Evolutionary conservation across 495 filamentous ascomycete species (phyloP).

Genomic region (Endocarpon pusillum): DNA sequence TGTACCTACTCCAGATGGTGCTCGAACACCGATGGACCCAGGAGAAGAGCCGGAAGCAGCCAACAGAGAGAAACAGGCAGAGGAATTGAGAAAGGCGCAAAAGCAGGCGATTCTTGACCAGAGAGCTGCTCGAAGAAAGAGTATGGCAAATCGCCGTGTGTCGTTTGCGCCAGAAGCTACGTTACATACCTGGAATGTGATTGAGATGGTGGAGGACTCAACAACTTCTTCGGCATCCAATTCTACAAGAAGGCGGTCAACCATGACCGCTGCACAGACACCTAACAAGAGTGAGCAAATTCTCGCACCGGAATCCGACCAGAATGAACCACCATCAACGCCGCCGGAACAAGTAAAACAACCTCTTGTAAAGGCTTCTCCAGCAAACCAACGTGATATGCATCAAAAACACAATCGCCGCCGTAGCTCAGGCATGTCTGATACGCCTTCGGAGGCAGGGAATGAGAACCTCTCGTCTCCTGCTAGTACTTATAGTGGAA

Average conservation of each 20-base stretch:
- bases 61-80: conserved; percentile 54
- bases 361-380: conserved; percentile 40
- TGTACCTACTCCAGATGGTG: conserved; percentile 22
- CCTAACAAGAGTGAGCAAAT: conserved; percentile 20
- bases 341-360: conserved; percentile 45
- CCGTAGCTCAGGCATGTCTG: conserved; percentile 44
- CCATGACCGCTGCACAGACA: conserved; percentile 27
- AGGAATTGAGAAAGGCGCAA: conserved; percentile 46
- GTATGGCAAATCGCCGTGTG: conserved; percentile 80
- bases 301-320: conserved; percentile 24
- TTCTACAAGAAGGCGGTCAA: conserved; percentile 52
- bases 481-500: conserved; percentile 67
- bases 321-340: conserved; percentile 46
- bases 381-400: conserved; percentile 49
- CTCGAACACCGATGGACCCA: conserved; percentile 37
- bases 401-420: conserved; percentile 45
- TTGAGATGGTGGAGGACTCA: conserved; percentile 74
- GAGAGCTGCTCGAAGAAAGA: conserved; percentile 77
- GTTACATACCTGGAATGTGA: conserved; percentile 91
- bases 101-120: conserved; percentile 51
- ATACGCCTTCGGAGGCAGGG: conserved; percentile 56
- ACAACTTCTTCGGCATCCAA: conserved; percentile 69
- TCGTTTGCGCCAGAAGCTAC: conserved; percentile 97
- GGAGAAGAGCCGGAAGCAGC: conserved; percentile 69
- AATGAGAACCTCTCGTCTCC: too few species aligned